A percentile compares a stretch with the other conserved stretches of the same genome.
Conservation (phyloP, 2,329 filamentous ascomycete species). For the Arthrobotrys megalospora region DNA sequence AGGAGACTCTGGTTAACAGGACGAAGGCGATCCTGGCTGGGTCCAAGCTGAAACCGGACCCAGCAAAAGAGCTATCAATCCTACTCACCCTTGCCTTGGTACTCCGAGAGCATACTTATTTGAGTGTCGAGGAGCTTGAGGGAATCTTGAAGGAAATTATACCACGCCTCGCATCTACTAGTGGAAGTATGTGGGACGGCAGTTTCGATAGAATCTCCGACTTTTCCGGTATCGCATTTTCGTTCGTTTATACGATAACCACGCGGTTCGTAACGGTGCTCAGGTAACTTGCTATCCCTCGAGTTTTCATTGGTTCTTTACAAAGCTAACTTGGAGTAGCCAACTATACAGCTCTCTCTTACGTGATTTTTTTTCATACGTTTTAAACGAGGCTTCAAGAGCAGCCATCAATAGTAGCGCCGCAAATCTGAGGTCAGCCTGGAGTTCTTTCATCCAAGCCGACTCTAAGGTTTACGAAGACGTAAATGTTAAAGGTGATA, state of each 20-base stretch:
- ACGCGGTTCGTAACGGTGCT: slow-evolving; percentile 24
- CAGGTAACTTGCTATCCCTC: slow-evolving; percentile 17
- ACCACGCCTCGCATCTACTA: background rate
- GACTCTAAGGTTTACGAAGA: slow-evolving; percentile 44
- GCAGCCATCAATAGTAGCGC: background rate
- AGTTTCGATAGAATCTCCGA: slow-evolving; percentile 33
- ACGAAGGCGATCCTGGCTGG: slow-evolving; percentile 5
- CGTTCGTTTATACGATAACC: slow-evolving; percentile 13
- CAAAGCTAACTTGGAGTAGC: slow-evolving; percentile 13
- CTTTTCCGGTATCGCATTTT: background rate
- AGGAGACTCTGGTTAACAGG: slow-evolving; percentile 11
- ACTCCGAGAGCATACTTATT: slow-evolving; percentile 16
- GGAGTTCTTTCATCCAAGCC: slow-evolving; percentile 17
- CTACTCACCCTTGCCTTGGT: slow-evolving; percentile 29
- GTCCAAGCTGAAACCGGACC: background rate
- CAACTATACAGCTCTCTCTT: slow-evolving; percentile 9
- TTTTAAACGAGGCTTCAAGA: slow-evolving; percentile 24
- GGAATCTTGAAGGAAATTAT: slow-evolving; percentile 24
- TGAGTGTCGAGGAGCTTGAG: slow-evolving; percentile 35
- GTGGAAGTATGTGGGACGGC: slow-evolving; percentile 22
- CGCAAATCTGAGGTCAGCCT: slow-evolving; percentile 21
- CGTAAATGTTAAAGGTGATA: slow-evolving; percentile 38
- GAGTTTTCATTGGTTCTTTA: background rate
- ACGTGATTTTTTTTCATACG: slow-evolving; percentile 14
- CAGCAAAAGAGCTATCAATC: slow-evolving; percentile 36